phyloP scores from a whole-genome alignment of 805 yeast species.

The Teunomyces stri region DNA sequence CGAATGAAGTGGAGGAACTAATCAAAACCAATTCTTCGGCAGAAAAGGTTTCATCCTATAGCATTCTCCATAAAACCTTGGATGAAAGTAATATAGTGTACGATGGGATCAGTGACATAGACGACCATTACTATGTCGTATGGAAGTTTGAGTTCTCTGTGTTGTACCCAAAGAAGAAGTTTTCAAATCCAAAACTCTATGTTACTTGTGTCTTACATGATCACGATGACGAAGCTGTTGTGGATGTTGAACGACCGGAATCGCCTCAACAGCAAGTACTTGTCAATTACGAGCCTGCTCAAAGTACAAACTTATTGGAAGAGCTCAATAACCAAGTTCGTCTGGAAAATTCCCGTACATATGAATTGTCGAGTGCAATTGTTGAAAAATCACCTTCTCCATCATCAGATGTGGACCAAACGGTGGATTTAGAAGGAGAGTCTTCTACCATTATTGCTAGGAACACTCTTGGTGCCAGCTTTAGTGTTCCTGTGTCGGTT shows the following conservation, averaged over 20 bases:
- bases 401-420: not conserved
- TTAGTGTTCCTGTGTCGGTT: slow-evolving; percentile 28
- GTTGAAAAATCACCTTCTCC: slow-evolving; percentile 1
- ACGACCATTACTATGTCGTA: slow-evolving; percentile 11
- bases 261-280: slow-evolving; percentile 8
- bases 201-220: slow-evolving; percentile 19
- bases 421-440: not conserved
- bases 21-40: not conserved
- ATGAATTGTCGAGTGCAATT: slow-evolving; percentile 6
- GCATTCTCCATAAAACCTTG: slow-evolving; percentile 9
- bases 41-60: slow-evolving; percentile 5
- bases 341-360: not conserved
- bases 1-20: slow-evolving; percentile 11
- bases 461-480: slow-evolving; percentile 9
- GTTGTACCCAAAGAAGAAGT: slow-evolving; percentile 29
- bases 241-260: not conserved
- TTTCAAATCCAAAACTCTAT: slow-evolving; percentile 23
- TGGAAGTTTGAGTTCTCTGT: slow-evolving; percentile 33
- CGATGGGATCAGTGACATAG: slow-evolving; percentile 7
- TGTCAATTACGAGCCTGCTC: slow-evolving; percentile 18
- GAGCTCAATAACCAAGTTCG: slow-evolving; percentile 14
- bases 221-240: slow-evolving; percentile 4
- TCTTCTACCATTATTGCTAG: not conserved
- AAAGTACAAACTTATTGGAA: slow-evolving; percentile 12
- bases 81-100: slow-evolving; percentile 11